Evolutionary conservation across 768 basidiomycete genomes (phyloP), one percentile per base, ranked within the genome.

Genomic region (Nidula microcarpa): DNA sequence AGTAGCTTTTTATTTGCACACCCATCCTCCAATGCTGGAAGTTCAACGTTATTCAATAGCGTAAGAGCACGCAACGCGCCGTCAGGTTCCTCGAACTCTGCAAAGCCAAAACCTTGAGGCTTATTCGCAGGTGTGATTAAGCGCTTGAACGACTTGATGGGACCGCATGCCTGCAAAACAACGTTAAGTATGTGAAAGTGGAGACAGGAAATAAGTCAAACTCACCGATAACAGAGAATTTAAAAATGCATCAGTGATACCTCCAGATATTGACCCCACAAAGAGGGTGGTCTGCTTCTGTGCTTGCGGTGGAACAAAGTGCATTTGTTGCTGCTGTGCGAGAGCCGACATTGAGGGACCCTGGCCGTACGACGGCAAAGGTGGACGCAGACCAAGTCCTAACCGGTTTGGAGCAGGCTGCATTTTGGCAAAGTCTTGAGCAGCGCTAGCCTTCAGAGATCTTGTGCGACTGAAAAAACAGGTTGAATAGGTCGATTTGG

Each of bases 21-120:
- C 55, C 64, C 74, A 75, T 69, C 82, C 66, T 66, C 82, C 59
- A 73, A 67, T 57, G 74, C 83, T 49, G 79, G 79, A n/a, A 81
- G 57, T 57, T 81, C 79, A 17, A 81, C 70, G 32, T 71, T 71
- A 54, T 80, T 79, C 54, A 81, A 61, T 16, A 80, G 58, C 43
- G 85, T 60, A 43, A 79, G 53, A 4, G 79, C 91, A 56, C 95
- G 79, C 55, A 95, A 70, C 3, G 97, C 94, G 55, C 88, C 85
- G 65, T 95, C 91, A 11, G 96, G 92, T 51, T 95, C 95, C 65
- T 95, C 91, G 65, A 83, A 98, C 67, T 96, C 91, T 47, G 93
- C 96, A 69, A 98, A 99, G 8, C 95, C 97, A 65, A 98, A 98
- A 2, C 93, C 94, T 74, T 95, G 91, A 5, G 95, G 90, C 68